Percentiles rank a stretch among this genome's conserved stretches.
These are phyloP conservation scores for Syzygium aromaticum DNA, from an alignment of 345 rosid species.

Conservation along the genomic window DNA sequence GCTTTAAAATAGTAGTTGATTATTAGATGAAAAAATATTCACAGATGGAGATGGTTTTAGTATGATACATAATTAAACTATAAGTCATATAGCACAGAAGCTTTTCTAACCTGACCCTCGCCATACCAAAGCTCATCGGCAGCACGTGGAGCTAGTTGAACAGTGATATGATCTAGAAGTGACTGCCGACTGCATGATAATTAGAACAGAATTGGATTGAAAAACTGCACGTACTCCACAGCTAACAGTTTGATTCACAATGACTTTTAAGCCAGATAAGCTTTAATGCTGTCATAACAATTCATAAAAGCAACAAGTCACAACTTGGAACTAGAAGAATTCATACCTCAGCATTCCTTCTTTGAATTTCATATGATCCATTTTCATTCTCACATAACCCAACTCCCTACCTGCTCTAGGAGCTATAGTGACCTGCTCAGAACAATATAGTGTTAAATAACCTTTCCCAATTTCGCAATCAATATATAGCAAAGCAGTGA, in stretches of 20 bases:
- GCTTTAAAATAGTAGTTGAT: not conserved
- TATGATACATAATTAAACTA: not conserved
- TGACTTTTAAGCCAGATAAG: not conserved
- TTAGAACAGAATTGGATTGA: not conserved
- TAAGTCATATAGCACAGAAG: not conserved
- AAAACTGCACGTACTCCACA: not conserved
- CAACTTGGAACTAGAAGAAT: not conserved
- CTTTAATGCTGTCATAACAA: not conserved
- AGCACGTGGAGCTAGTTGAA: slow-evolving; percentile 94
- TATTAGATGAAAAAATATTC: not conserved
- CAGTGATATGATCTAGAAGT: slow-evolving; percentile 85
- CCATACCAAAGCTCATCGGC: slow-evolving; percentile 95
- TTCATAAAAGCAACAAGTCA: not conserved
- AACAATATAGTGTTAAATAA: not conserved
- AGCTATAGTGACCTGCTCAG: slow-evolving; percentile 68
- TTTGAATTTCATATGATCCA: slow-evolving; percentile 72
- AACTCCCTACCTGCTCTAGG: slow-evolving; percentile 93
- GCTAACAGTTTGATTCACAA: not conserved
- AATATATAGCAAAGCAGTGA: not conserved
- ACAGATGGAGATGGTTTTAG: not conserved
- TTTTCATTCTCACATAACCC: slow-evolving; percentile 85
- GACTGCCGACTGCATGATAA: slow-evolving; percentile 65
- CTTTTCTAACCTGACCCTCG: slow-evolving; percentile 59
- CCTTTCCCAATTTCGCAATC: not conserved
- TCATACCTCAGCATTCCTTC: slow-evolving; percentile 79